Evolutionary conservation across 176 grass and related monocot genomes (phyloP).

Genomic region (Themeda triandra): DNA sequence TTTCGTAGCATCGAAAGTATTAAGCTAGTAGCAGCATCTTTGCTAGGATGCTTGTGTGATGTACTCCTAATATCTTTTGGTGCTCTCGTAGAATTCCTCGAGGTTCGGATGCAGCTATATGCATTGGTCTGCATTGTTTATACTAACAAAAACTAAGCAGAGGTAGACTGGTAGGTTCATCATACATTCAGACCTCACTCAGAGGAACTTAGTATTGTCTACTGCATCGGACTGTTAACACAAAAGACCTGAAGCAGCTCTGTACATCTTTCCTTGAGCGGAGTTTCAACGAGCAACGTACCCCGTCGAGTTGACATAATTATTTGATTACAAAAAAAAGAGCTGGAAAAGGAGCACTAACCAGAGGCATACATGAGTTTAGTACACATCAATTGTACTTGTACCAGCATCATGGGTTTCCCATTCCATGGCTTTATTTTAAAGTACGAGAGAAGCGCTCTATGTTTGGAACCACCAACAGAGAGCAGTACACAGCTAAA

Average conservation of each 20-base stretch:
- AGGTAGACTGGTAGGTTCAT: background rate
- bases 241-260: background rate
- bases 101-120: background rate
- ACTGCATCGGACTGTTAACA: background rate
- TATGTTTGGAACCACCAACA: background rate
- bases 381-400: background rate
- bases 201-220: background rate
- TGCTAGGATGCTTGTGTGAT: background rate
- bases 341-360: background rate
- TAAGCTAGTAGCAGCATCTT: background rate
- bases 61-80: background rate
- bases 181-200: background rate
- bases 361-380: background rate
- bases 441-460: background rate
- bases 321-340: background rate
- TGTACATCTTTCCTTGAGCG: background rate
- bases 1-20: background rate
- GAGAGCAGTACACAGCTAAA: background rate
- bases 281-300: background rate
- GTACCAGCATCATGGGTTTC: background rate
- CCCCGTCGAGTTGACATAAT: background rate
- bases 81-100: background rate
- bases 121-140: constrained; percentile 20
- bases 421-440: constrained; percentile 12
- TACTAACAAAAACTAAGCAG: background rate